phyloP scores from a whole-genome alignment of 495 filamentous ascomycete genomes.

The Trichoderma virens region DNA sequence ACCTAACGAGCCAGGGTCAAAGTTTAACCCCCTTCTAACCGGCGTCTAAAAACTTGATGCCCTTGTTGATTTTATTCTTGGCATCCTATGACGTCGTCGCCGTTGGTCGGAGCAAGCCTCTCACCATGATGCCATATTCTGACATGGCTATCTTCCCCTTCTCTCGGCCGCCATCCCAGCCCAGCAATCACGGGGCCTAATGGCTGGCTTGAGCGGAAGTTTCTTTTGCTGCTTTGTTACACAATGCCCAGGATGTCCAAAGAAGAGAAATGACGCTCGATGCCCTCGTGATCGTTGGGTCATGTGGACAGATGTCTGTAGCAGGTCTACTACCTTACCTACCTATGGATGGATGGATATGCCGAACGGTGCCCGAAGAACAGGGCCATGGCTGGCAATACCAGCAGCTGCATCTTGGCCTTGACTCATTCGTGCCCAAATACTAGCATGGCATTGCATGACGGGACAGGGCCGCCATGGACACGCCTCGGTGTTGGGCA shows the following conservation, averaged over 20 bases:
- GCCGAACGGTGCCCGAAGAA: background rate
- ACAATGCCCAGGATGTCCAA: background rate
- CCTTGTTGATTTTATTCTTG: background rate
- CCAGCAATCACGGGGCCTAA: background rate
- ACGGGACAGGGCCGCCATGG: background rate
- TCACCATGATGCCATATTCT: background rate
- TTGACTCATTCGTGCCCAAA: background rate
- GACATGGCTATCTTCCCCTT: background rate
- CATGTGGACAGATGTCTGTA: slow-evolving; percentile 1
- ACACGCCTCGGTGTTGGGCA: background rate
- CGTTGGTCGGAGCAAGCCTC: background rate
- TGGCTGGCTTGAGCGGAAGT: background rate
- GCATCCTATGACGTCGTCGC: slow-evolving; percentile 6
- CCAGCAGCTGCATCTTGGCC: background rate
- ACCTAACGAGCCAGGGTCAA: background rate
- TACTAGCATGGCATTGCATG: background rate
- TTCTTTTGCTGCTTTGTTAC: background rate
- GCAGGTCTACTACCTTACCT: background rate
- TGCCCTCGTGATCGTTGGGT: background rate
- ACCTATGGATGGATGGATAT: background rate
- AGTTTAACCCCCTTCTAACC: background rate
- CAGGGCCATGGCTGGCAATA: background rate
- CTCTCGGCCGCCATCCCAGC: background rate
- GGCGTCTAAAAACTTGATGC: slow-evolving; percentile 1
- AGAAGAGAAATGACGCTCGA: background rate